A percentile compares a stretch with the other conserved stretches of the same genome.
Conservation (phyloP, 768 basidiomycete species). For the Lactarius deliciosus region DNA sequence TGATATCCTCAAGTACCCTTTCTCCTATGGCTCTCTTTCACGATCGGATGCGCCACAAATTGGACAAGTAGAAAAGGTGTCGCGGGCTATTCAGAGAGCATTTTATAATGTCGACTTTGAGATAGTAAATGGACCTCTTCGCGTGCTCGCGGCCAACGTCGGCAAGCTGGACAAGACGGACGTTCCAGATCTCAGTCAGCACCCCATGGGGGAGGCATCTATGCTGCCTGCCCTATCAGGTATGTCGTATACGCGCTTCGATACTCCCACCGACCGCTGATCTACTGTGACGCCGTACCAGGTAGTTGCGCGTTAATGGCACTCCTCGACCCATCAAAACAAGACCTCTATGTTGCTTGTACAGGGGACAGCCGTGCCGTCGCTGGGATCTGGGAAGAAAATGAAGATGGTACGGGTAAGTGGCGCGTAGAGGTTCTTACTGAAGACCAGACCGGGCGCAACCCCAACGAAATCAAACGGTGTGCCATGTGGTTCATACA, state of each 20-base stretch:
- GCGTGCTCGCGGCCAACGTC: constrained; percentile 60
- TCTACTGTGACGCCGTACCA: constrained; percentile 32
- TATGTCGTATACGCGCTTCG: constrained; percentile 31
- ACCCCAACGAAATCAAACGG: constrained; percentile 81
- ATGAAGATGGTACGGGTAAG: constrained; percentile 58
- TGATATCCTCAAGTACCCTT: constrained; percentile 41
- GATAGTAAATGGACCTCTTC: constrained; percentile 74
- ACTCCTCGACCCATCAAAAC: constrained; percentile 79
- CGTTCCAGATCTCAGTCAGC: constrained; percentile 65
- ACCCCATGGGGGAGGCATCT: constrained; percentile 67
- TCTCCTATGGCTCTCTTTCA: constrained; percentile 35
- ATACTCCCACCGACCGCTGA: background rate
- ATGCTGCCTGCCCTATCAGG: constrained; percentile 85
- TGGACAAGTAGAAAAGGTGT: constrained; percentile 53
- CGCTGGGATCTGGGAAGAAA: constrained; percentile 85
- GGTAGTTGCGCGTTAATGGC: constrained; percentile 93
- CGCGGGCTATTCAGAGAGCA: constrained; percentile 69
- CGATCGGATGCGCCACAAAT: constrained; percentile 37
- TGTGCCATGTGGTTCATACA: constrained; percentile 37
- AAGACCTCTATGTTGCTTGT: constrained; percentile 84
- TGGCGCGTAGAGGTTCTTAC: constrained; percentile 95
- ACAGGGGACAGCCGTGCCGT: constrained; percentile 96
- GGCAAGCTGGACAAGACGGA: constrained; percentile 49
- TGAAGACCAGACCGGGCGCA: constrained; percentile 95
- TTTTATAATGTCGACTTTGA: constrained; percentile 86